Percentiles rank a stretch among this genome's conserved stretches.
These are phyloP conservation scores for Trifolium repens DNA, from an alignment of 306 rosid species.

Conservation along the genomic window DNA sequence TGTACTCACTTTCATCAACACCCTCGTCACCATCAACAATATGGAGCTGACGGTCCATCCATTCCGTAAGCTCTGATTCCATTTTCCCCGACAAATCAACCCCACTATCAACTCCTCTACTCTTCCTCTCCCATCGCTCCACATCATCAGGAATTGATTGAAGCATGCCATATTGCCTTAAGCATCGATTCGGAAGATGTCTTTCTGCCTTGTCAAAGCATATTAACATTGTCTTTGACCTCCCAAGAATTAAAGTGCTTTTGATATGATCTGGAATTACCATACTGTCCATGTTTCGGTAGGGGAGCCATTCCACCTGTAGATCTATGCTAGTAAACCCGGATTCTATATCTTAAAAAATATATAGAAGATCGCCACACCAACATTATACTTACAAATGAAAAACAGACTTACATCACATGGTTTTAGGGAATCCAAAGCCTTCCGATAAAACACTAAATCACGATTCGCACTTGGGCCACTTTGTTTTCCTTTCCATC, in stretches of 20 bases:
- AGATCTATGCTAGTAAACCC: conserved; percentile 45
- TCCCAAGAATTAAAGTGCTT: conserved; percentile 70
- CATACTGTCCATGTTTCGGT: conserved; percentile 78
- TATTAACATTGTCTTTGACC: conserved; percentile 93
- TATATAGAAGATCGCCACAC: conserved; percentile 7
- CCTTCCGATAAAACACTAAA: conserved; percentile 95
- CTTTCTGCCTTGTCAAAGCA: conserved; percentile 99
- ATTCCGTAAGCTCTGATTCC: conserved; percentile 88
- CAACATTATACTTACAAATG: conserved; percentile 24
- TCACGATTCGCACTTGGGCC: conserved; percentile 98
- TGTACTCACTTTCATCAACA: conserved; percentile 81
- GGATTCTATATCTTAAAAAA: conserved; percentile 30
- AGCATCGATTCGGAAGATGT: conserved; percentile 93
- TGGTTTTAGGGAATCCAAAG: conserved; percentile 86
- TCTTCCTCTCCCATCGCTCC: conserved; percentile 97
- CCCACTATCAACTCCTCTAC: conserved; percentile 99
- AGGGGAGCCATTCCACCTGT: conserved; percentile 99
- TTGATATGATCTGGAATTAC: conserved; percentile 85
- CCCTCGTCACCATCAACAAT: conserved; percentile 78
- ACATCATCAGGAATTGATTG: conserved; percentile 94
- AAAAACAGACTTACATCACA: conserved; percentile 70
- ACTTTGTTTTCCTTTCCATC: conserved; percentile 98
- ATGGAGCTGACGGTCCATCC: conserved; percentile 72
- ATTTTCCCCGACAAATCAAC: conserved; percentile 95
- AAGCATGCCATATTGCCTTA: conserved; percentile 85